phyloP scores from a whole-genome alignment of 2,329 filamentous ascomycete genomes.

The Verticillium albo-atrum region DNA sequence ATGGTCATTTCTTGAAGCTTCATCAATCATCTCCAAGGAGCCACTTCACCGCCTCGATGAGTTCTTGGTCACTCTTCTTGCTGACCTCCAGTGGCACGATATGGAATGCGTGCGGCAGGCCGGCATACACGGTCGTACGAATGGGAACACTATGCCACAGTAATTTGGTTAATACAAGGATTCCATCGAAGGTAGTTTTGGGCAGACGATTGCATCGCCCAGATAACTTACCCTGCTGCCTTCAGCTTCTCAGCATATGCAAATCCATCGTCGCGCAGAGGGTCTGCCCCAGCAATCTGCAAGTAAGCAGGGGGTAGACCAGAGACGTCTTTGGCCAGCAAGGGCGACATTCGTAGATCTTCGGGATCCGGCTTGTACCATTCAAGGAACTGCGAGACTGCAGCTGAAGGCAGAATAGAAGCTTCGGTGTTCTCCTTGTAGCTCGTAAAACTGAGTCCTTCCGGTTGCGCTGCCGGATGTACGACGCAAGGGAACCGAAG shows the following conservation, averaged over 20 bases:
- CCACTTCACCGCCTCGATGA: background rate
- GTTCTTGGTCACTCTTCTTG: background rate
- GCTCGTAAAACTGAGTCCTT: background rate
- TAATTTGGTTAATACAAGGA: background rate
- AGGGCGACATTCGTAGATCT: background rate
- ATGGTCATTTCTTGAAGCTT: no score
- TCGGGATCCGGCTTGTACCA: background rate
- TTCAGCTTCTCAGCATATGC: background rate
- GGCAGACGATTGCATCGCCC: background rate
- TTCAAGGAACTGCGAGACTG: background rate
- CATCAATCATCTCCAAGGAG: background rate
- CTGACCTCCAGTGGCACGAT: background rate
- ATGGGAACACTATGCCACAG: background rate
- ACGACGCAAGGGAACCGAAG: no score
- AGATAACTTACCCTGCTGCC: background rate
- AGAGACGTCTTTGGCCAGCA: background rate
- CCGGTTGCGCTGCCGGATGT: background rate
- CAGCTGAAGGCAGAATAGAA: background rate
- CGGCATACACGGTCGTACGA: background rate
- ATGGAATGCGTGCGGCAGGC: background rate
- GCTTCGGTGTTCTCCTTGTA: background rate
- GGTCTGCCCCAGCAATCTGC: background rate
- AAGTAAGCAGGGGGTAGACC: background rate
- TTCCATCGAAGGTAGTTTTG: background rate
- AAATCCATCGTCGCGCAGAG: background rate